Conservation (phyloP, 306 rosid genomes). For the Inga laurina region DNA sequence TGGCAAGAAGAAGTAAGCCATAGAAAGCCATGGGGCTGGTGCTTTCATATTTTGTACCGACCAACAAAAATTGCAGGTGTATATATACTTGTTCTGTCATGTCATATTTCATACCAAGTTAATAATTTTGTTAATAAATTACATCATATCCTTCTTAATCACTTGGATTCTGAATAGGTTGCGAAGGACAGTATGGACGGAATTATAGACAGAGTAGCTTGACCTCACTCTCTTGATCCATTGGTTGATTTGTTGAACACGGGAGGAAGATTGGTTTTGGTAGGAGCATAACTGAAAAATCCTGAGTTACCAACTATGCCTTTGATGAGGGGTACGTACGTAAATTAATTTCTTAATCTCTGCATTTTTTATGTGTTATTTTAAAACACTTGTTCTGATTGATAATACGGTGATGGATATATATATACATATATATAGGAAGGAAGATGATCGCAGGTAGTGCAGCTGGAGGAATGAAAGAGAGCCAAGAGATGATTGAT, state of each 20-base stretch:
- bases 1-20: too few species aligned
- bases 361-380: background rate
- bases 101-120: too few species aligned
- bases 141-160: background rate
- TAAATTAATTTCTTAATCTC: background rate
- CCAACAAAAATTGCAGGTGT: slow-evolving; percentile 8
- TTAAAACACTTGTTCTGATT: background rate
- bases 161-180: slow-evolving; percentile 27
- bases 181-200: slow-evolving; percentile 45
- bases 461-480: slow-evolving; percentile 32
- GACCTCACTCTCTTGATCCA: slow-evolving; percentile 3
- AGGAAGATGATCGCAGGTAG: slow-evolving; percentile 44
- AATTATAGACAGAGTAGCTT: slow-evolving; percentile 37
- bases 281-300: background rate
- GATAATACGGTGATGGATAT: background rate
- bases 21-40: too few species aligned
- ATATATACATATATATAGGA: background rate
- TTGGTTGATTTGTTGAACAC: background rate
- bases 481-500: slow-evolving; percentile 46
- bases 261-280: background rate
- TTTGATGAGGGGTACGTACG: background rate
- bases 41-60: slow-evolving; percentile 1
- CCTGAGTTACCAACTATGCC: background rate
- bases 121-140: background rate
- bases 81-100: too few species aligned